Base-by-base conservation (phyloP, 108 stramenopile genomes). In the Cyclotella choctawhatcheeana region DNA sequence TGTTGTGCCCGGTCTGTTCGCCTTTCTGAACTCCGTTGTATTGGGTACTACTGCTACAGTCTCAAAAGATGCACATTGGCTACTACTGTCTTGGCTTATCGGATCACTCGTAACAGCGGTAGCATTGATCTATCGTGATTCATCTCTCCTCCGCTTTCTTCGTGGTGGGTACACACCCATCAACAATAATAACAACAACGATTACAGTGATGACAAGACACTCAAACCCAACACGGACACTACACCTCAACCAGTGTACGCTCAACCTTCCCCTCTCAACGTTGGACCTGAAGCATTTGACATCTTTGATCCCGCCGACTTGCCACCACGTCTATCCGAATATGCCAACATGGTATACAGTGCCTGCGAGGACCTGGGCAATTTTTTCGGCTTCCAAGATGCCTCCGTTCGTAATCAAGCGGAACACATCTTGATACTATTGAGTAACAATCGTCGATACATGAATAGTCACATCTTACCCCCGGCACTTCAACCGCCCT, bases 381-480 rank as follows among this genome's bases (percentile, higher is more conserved):
- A 95, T 81, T 97, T 94, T 67, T 95, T 94, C 75, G 93, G 93
- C 34, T 94, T 94, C 55, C 93, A 94, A 70, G 93, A 96, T 70
- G 82, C 93, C 2, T 96, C 93, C 3, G 97, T 97, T 0, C 63
- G 96, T 12, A 98, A 97, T 68, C 98, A 98, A 82, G 97, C 96
- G 16, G 98, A 99, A 73, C 97, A 99, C 58, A 67, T 97, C 24
- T 75, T 99, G 31, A 93, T 97, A 25, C 77, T 99, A 22, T 74
- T 98, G 45, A 88, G 87, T 58, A 99, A 98, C 91, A 95, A 99
- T 69, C 94, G 97, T 30, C 81, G 97, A 29, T 96, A 97, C 85
- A 93, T 95, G 94, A 95, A 88, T 74, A 87, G 85, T 33, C 90
- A 93, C 45, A 88, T 89, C 53, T 50, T 93, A 5, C 92, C 92